Conservation (phyloP, 176 grass and related monocot species). For the Carex pumila region DNA sequence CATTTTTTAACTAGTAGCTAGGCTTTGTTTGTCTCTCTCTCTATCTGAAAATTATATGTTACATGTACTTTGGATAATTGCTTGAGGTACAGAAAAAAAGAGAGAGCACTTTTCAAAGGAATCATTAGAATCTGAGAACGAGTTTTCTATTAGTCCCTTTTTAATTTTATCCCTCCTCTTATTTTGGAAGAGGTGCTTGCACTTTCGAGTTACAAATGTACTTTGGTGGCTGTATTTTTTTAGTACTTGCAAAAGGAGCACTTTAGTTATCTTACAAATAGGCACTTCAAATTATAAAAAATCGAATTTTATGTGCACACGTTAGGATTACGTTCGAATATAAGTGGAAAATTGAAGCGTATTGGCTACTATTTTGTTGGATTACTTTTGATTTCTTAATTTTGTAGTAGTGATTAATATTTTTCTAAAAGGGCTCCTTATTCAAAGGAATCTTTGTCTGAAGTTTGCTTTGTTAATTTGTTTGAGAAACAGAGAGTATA, state of each 20-base stretch:
- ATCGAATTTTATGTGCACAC: not conserved
- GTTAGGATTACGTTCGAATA: not conserved
- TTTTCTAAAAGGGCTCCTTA: conserved; percentile 5
- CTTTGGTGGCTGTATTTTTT: not conserved
- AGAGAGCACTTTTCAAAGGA: not conserved
- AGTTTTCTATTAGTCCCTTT: not conserved
- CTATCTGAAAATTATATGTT: not conserved
- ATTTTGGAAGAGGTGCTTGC: not conserved
- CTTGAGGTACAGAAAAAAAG: not conserved
- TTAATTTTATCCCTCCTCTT: not conserved
- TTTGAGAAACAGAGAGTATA: not conserved
- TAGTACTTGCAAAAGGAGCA: not conserved
- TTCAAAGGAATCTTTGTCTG: not conserved
- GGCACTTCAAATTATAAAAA: not conserved
- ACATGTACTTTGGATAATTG: not conserved
- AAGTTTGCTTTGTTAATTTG: not conserved
- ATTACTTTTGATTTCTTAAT: not conserved
- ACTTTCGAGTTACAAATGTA: not conserved
- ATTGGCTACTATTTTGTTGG: not conserved
- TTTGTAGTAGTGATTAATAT: not conserved
- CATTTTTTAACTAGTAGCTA: not conserved
- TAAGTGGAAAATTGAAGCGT: too few relatives aligned
- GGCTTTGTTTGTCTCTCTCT: not conserved
- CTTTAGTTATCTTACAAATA: not conserved
- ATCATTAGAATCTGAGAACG: not conserved